Evolutionary conservation across 2,329 filamentous ascomycete genomes (phyloP).

Genomic region (Mycosphaerella sp.): DNA sequence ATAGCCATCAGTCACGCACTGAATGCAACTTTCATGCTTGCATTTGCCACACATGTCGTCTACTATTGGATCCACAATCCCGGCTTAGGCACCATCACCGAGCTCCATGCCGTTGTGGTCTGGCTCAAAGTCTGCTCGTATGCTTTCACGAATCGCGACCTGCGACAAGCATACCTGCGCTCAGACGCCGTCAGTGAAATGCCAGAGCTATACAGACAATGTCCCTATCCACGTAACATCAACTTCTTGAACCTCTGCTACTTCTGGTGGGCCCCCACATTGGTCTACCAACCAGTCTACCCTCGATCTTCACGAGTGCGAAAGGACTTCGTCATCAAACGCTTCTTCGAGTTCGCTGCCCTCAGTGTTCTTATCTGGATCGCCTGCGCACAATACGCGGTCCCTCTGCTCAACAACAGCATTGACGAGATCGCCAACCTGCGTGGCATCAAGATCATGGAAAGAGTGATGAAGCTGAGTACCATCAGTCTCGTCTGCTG

Average conservation of each 20-base stretch:
- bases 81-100: slow-evolving; percentile 81
- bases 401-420: slow-evolving; percentile 82
- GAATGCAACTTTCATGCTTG: slow-evolving; percentile 76
- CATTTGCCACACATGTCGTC: slow-evolving; percentile 72
- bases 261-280: slow-evolving; percentile 96
- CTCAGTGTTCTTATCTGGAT: slow-evolving; percentile 83
- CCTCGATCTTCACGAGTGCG: slow-evolving; percentile 75
- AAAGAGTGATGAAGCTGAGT: slow-evolving; percentile 87
- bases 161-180: slow-evolving; percentile 75
- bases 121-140: slow-evolving; percentile 97
- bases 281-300: slow-evolving; percentile 96
- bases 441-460: slow-evolving; percentile 73
- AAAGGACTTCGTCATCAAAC: slow-evolving; percentile 82
- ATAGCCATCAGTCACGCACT: slow-evolving; percentile 61
- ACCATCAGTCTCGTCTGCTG: slow-evolving; percentile 95
- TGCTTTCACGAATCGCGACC: slow-evolving; percentile 90
- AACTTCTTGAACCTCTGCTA: slow-evolving; percentile 82
- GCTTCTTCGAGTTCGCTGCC: slow-evolving; percentile 68
- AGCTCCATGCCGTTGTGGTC: slow-evolving; percentile 88
- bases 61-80: slow-evolving; percentile 92
- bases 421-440: slow-evolving; percentile 78
- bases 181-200: slow-evolving; percentile 64
- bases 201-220: slow-evolving; percentile 73
- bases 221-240: slow-evolving; percentile 87
- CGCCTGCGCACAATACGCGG: slow-evolving; percentile 86